A percentile compares a stretch with the other conserved stretches of the same genome.
Conservation (phyloP, 352 stramenopile species). For the Phytophthora crassamura region DNA sequence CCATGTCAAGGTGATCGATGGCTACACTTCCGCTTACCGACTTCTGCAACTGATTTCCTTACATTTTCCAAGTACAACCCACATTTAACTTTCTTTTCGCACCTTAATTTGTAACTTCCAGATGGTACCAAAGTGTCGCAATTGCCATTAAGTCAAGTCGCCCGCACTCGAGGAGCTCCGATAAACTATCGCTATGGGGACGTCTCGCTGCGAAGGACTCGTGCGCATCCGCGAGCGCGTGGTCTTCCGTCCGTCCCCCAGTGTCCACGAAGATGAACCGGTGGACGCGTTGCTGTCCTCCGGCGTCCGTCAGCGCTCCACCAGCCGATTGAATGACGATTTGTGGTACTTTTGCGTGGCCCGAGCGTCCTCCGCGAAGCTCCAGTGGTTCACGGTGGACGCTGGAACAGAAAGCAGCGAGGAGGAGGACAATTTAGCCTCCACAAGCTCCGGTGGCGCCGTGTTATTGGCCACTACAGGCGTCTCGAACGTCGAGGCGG, state of each 20-base stretch:
- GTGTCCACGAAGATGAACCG: conserved; percentile 13
- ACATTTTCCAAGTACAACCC: conserved; percentile 25
- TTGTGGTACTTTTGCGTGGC: conserved; percentile 61
- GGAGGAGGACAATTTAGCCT: conserved; percentile 20
- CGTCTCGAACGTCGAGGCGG: conserved; percentile 52
- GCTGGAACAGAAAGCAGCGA: conserved; percentile 40
- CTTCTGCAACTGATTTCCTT: conserved; percentile 13
- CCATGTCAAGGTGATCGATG: conserved; percentile 1
- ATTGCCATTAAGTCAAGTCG: background rate
- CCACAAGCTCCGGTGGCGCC: conserved; percentile 17
- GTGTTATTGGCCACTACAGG: conserved; percentile 40
- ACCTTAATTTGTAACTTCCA: background rate
- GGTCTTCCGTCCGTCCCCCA: conserved; percentile 20
- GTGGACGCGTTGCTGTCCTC: conserved; percentile 12
- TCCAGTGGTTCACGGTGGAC: conserved; percentile 56
- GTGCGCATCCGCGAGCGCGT: conserved; percentile 53
- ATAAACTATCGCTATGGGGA: conserved; percentile 22
- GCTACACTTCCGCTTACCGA: conserved; percentile 8
- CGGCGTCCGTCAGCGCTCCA: conserved; percentile 15
- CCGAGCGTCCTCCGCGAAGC: conserved; percentile 10
- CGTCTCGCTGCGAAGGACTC: conserved; percentile 41
- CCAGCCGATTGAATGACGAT: conserved; percentile 39
- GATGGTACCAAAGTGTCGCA: conserved; percentile 9
- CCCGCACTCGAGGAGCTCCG: too few species aligned
- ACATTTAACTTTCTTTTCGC: background rate